Base-by-base conservation (phyloP, 2,329 filamentous ascomycete species). In the Dryadomyces sulphureus region DNA sequence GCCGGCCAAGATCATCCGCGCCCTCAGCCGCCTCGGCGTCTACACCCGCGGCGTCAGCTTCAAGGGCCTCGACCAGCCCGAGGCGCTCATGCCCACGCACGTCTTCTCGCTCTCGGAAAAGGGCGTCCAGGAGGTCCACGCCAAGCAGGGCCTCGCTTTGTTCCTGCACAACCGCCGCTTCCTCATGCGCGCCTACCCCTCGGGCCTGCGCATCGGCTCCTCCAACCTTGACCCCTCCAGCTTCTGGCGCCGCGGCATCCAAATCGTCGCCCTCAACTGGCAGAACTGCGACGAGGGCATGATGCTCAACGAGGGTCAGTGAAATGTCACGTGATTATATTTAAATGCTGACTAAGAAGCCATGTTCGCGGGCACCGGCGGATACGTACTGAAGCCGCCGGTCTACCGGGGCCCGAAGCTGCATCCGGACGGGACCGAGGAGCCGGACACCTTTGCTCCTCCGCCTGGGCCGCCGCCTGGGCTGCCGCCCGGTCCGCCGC, bases 251-350 rank as follows among this genome's bases (percentile, higher is more conserved):
- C 81, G 85, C 52, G 89, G 89, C 14, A 81, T 93, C 3, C 89
- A 95, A 62, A 81, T 95, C 54, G 87, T 93, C 1, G 89, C 89
- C 0, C 68, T 96, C 50, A 95, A 95, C 64, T 96, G 89, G 86
- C 89, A 96, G 62, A 81, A 80, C 50, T 80, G 84, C 61, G 88
- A 95, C 56, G 82, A 86, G 54, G 88, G 86, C 27, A 93, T 93
- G 81, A 95, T 95, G 90, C 73, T 94, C 14, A 95, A 95, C 58
- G 81, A 92, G 57, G 89, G 78, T 54, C 92, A 94, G 86, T 19
- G 17, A 17, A 7, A 7, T 16, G 4, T 11, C 11, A 3, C 12
- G 34, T 3, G 11, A n/a, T 7, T 24, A 8, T 17, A 5, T 2
- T 41, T 38, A 8, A 20, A 24, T 36, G 42, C 35, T 35, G 17